Evolutionary conservation across 2,329 filamentous ascomycete genomes (phyloP), one percentile per base, ranked within the genome.

Genomic region (Amphichorda felina): DNA sequence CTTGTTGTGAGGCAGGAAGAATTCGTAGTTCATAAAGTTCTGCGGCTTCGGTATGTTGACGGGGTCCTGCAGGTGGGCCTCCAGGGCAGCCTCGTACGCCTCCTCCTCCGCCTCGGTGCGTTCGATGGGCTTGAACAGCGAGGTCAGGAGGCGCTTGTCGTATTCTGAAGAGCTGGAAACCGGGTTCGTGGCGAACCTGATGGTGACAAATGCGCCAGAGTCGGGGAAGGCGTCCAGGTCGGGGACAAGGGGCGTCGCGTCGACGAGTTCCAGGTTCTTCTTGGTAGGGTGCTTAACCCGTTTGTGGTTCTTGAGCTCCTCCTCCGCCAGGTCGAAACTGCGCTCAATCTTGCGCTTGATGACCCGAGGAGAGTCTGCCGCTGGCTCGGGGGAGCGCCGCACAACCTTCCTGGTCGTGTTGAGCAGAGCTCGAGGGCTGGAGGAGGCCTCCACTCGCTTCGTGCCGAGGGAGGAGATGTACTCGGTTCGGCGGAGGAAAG

Each of bases 401-500:
- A 43, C 43, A 5, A 47, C 44, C 33, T 46, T 52, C 38, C 52
- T 52, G 33, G 53, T 48, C 38, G 55, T 41, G 14, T 43, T 41
- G 30, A 46, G 60, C 43, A 17, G 55, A 47, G 48, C 54, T 37
- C 31, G 18, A 3, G 31, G 31, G 22, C 17, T 31, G 15, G 29
- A 31, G n/a, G 30, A 19, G 27, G 6, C n/a, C 13, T 33, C 31
- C 15, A 25, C 13, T 8, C 31, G 18, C 50, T 74, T 75, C 5
- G 64, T 53, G 21, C 61, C 63, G 16, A 64, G 61, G 4, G 72
- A 74, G 9, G 83, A 84, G 50, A 94, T 95, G 62, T 96, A 96
- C 58, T 98, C 91, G 38, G 91, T 96, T 50, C 89, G 78, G 39
- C 91, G 85, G 46, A 98, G 72, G 71, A 98, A 98, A 43, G 86